Evolutionary conservation across 768 basidiomycete species (phyloP), one percentile per base, ranked within the genome.

Genomic region (Rhodocollybia butyracea): DNA sequence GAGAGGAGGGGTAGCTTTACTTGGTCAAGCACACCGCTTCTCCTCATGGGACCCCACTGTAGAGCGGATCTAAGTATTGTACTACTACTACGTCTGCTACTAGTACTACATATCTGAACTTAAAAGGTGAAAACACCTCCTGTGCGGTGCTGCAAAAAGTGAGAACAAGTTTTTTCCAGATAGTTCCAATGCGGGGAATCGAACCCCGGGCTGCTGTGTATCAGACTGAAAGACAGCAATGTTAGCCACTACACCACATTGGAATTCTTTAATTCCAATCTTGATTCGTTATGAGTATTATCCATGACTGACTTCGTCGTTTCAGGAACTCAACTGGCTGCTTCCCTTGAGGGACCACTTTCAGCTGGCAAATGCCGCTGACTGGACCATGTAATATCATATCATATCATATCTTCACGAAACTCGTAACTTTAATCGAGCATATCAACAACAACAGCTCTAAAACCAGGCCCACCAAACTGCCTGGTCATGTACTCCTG

Each of bases 391-490:
- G n/a, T n/a, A n/a, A n/a, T n/a, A n/a, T n/a, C n/a, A n/a, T n/a
- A n/a, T n/a, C n/a, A n/a, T n/a, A n/a, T n/a, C n/a, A n/a, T n/a
- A n/a, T n/a, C n/a, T n/a, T n/a, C n/a, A n/a, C n/a, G n/a, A 26
- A 46, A 8, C 6, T 3, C 24, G 2, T 31, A 36, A 17, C 19
- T 15, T 52, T 59, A 70, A 52, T 75, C 74, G 52, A 63, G 68
- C 55, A 80, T 57, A 64, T 79, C 76, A 0, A 79, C 73, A 19
- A 79, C 64, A 24, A 78, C 68, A 39, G 79, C 68, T 42, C 76
- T 73, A 32, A 76, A 74, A 2, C 76, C 75, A 2, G 67, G 69
- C 3, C 76, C 77, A 31, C 73, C 79, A 59, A 71, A 72, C 3
- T 51, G 56, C 15, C 66, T 58, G 43, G 58, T 62, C 13, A 50